A percentile compares a stretch with the other conserved stretches of the same genome.
Conservation (phyloP, 2,329 filamentous ascomycete species). For the Cercospora zeae-maydis region DNA sequence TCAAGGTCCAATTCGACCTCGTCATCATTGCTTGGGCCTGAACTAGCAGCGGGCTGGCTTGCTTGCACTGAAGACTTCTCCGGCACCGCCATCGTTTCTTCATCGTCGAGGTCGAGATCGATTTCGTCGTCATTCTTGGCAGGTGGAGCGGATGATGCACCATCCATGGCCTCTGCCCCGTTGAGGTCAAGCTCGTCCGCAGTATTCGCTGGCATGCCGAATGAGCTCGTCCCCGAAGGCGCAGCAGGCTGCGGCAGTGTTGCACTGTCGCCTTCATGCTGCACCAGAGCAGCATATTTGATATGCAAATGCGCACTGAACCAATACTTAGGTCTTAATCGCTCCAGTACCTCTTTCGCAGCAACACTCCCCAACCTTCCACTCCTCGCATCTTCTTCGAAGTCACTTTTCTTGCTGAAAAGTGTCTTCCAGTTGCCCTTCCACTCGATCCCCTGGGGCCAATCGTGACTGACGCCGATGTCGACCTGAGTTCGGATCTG, state of each 20-base stretch:
- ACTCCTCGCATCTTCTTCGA: conserved; percentile 69
- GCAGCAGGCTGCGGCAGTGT: not conserved
- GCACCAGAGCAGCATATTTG: conserved; percentile 68
- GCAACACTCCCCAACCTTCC: conserved; percentile 77
- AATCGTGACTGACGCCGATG: conserved; percentile 90
- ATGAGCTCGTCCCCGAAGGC: not conserved
- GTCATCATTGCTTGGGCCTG: conserved; percentile 36
- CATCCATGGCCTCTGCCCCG: conserved; percentile 32
- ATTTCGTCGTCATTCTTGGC: conserved; percentile 63
- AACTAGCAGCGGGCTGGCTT: not conserved
- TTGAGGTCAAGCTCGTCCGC: conserved; percentile 43
- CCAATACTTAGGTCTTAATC: conserved; percentile 80
- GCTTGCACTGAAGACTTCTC: not conserved
- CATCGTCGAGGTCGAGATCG: conserved; percentile 47
- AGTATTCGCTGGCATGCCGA: conserved; percentile 4
- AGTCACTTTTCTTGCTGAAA: conserved; percentile 70
- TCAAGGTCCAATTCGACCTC: conserved; percentile 43
- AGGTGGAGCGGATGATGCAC: not conserved
- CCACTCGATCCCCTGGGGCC: conserved; percentile 80
- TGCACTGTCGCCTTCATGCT: conserved; percentile 39
- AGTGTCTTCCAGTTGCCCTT: conserved; percentile 66
- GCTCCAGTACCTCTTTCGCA: conserved; percentile 74
- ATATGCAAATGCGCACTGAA: conserved; percentile 87
- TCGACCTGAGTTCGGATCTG: conserved; percentile 85
- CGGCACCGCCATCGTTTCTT: conserved; percentile 25